These are phyloP conservation scores for Millerozyma miso DNA, from an alignment of 805 yeast species.

Conservation along the genomic window DNA sequence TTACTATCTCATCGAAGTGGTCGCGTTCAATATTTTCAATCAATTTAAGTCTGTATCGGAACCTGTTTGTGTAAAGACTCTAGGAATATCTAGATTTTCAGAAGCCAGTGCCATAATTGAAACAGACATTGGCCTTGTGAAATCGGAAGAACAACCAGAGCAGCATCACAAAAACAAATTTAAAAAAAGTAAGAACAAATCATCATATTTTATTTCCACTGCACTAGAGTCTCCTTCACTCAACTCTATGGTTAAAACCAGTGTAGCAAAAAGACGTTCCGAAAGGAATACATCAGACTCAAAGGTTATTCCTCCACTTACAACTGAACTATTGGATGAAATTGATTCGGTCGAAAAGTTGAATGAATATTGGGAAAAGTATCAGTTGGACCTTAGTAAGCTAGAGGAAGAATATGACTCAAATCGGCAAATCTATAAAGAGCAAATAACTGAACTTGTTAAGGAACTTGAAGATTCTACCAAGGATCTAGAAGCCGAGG, in stretches of 20 bases:
- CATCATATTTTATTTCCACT: not conserved
- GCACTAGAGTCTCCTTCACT: not conserved
- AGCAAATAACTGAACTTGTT: conserved; percentile 15
- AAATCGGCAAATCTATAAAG: conserved; percentile 9
- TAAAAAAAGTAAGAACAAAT: no score
- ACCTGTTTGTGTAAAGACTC: conserved; percentile 31
- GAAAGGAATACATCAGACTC: not conserved
- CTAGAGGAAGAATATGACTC: conserved; percentile 16
- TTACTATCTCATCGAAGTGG: conserved; percentile 32
- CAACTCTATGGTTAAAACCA: not conserved
- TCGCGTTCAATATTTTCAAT: conserved; percentile 32
- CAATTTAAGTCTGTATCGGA: conserved; percentile 31
- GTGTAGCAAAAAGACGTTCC: not conserved
- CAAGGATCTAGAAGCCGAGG: conserved; percentile 34
- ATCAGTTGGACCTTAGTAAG: conserved; percentile 23
- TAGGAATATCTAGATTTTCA: not conserved
- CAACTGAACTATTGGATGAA: conserved; percentile 11
- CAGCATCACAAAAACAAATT: no score
- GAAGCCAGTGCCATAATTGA: not conserved
- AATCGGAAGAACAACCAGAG: not conserved
- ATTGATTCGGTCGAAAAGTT: conserved; percentile 16
- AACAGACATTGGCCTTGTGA: not conserved
- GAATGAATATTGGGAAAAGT: conserved; percentile 20
- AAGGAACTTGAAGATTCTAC: conserved; percentile 29
- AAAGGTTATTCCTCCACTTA: not conserved